Evolutionary conservation across 192 early-diverging fungal genomes (phyloP).

Genomic region (Backusella tarrabulga): DNA sequence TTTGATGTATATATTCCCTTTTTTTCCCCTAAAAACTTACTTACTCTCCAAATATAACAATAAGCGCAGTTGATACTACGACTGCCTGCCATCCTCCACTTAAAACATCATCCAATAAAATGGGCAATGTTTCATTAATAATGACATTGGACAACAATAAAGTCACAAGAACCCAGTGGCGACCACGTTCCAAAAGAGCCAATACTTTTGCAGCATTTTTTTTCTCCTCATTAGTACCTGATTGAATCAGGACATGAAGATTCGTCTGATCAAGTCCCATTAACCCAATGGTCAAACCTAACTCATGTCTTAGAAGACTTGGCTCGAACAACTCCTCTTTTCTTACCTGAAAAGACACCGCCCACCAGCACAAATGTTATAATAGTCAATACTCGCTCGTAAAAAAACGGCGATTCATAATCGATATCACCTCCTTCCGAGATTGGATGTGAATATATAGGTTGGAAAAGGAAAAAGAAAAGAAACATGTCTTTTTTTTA

Average conservation of each 20-base stretch:
- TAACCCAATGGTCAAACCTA: slow-evolving; percentile 33
- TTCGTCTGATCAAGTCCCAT: slow-evolving; percentile 78
- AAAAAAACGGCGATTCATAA: slow-evolving; percentile 12
- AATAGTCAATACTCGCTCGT: background rate
- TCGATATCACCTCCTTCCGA: slow-evolving; percentile 5
- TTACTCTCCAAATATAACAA: slow-evolving; percentile 94
- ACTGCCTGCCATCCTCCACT: slow-evolving; percentile 81
- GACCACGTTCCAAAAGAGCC: slow-evolving; percentile 44
- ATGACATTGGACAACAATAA: slow-evolving; percentile 92
- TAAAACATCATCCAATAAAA: slow-evolving; percentile 75
- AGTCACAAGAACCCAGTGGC: slow-evolving; percentile 94
- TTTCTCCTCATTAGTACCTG: slow-evolving; percentile 68
- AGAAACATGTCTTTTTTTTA: background rate
- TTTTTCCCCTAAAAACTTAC: slow-evolving; percentile 7
- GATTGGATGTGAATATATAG: background rate
- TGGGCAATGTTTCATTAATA: slow-evolving; percentile 91
- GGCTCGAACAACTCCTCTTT: background rate
- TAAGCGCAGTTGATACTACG: slow-evolving; percentile 81
- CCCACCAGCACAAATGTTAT: slow-evolving; percentile 67
- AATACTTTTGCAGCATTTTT: slow-evolving; percentile 63
- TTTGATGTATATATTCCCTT: background rate
- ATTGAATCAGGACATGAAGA: slow-evolving; percentile 76
- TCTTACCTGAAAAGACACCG: slow-evolving; percentile 71
- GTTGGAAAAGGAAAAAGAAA: background rate
- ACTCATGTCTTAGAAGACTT: background rate